phyloP scores from a whole-genome alignment of 2,329 filamentous ascomycete species.

The Pyrenochaeta sp. region DNA sequence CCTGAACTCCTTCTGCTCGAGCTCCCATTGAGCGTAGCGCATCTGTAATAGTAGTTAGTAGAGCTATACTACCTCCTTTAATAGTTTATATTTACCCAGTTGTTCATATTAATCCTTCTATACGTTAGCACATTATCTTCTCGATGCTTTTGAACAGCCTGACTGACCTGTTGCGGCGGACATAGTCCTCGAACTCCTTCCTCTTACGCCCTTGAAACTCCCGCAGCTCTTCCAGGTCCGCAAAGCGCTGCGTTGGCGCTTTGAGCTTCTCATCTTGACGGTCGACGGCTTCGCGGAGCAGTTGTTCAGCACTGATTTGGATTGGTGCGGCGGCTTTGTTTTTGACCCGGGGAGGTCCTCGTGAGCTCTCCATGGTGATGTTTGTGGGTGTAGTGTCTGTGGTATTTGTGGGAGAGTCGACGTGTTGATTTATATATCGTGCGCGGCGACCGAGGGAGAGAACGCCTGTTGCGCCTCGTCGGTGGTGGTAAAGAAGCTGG shows the following conservation, averaged over 20 bases:
- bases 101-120: slow-evolving; percentile 86
- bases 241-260: slow-evolving; percentile 92
- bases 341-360: slow-evolving; percentile 94
- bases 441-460: slow-evolving; percentile 1
- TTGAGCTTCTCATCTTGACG: slow-evolving; percentile 88
- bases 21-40: slow-evolving; percentile 95
- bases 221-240: slow-evolving; percentile 96
- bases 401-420: not conserved
- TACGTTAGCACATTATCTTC: too few relatives aligned
- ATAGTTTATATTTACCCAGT: slow-evolving; percentile 63
- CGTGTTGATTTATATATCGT: not conserved
- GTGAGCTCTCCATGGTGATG: slow-evolving; percentile 78
- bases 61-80: too few relatives aligned
- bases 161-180: slow-evolving; percentile 74
- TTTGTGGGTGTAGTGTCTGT: not conserved
- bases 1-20: slow-evolving; percentile 96
- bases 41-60: slow-evolving; percentile 59
- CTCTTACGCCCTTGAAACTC: slow-evolving; percentile 96
- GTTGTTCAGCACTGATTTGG: slow-evolving; percentile 94
- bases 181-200: slow-evolving; percentile 98
- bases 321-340: slow-evolving; percentile 90
- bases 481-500: slow-evolving; percentile 10
- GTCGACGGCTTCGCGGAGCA: slow-evolving; percentile 96
- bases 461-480: slow-evolving; percentile 8
- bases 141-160: too few relatives aligned